Evolutionary conservation across 169 alveolate genomes (phyloP).

Genomic region (Cryptosporidium ubiquitum): DNA sequence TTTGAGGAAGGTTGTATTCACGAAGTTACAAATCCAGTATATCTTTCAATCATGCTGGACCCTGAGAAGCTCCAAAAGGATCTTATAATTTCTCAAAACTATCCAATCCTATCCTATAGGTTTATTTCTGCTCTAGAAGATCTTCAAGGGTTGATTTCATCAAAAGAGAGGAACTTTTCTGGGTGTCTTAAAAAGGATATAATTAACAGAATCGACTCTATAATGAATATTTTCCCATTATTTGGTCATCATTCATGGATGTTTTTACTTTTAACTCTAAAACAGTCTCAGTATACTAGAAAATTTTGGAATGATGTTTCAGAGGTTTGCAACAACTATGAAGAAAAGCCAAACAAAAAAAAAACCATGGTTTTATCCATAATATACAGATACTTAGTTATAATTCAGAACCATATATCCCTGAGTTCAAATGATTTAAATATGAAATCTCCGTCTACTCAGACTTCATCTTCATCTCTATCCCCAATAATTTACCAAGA

Average conservation of each 20-base stretch:
- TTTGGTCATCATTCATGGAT: slow-evolving; percentile 16
- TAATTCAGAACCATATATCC: not conserved
- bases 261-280: slow-evolving; percentile 3
- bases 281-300: slow-evolving; percentile 18
- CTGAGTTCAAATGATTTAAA: not conserved
- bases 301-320: slow-evolving; percentile 22
- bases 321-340: not conserved
- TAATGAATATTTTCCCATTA: not conserved
- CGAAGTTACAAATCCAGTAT: slow-evolving; percentile 29
- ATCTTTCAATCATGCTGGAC: slow-evolving; percentile 40
- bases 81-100: slow-evolving; percentile 34
- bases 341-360: not conserved
- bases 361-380: not conserved
- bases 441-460: slow-evolving; percentile 5
- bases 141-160: slow-evolving; percentile 1
- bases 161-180: not conserved
- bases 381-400: not conserved
- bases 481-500: not conserved
- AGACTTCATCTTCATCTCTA: not conserved
- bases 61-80: slow-evolving; percentile 66
- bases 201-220: not conserved
- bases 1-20: not conserved
- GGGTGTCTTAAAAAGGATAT: not conserved
- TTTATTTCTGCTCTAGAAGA: slow-evolving; percentile 35
- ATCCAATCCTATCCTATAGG: slow-evolving; percentile 45